A percentile compares a stretch with the other conserved stretches of the same genome.
Evolutionary conservation across 2,329 filamentous ascomycete genomes (phyloP).

Genomic region (Cadophora malorum): DNA sequence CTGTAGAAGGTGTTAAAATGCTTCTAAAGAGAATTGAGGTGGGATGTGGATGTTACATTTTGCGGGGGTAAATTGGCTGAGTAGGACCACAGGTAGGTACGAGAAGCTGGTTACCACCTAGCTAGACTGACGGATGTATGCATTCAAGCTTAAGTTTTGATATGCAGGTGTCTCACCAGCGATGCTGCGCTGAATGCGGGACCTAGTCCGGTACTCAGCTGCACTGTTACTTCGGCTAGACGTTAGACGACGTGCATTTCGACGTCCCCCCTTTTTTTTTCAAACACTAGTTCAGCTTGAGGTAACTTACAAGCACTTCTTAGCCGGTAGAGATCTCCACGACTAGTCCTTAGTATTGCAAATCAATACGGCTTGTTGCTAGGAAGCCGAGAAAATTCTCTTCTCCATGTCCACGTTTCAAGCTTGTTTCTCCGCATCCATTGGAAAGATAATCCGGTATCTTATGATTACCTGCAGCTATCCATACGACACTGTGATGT

Average conservation of each 20-base stretch:
- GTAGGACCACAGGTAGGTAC: constrained; percentile 4
- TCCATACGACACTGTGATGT: background rate
- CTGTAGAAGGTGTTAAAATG: background rate
- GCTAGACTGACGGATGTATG: constrained; percentile 1
- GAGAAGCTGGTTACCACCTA: background rate
- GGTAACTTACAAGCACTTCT: constrained; percentile 7
- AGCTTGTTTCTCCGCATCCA: constrained; percentile 6
- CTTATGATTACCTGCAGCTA: constrained; percentile 1
- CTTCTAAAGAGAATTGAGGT: background rate
- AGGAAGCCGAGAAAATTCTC: constrained; percentile 3
- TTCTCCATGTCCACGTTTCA: background rate
- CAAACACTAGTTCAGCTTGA: background rate
- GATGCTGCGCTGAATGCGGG: constrained; percentile 9
- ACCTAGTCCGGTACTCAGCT: constrained; percentile 13
- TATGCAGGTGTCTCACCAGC: constrained; percentile 10
- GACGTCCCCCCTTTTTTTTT: background rate
- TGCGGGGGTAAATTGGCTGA: background rate
- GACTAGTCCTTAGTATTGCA: background rate
- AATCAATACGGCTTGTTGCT: background rate
- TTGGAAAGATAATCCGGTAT: background rate
- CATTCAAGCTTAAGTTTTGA: constrained; percentile 13
- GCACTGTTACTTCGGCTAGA: constrained; percentile 15
- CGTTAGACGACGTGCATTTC: constrained; percentile 19
- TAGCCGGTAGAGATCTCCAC: constrained; percentile 2
- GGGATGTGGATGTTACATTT: constrained; percentile 14